phyloP scores from a whole-genome alignment of 1,284 basidiomycete genomes.

The Fomes fomentarius region DNA sequence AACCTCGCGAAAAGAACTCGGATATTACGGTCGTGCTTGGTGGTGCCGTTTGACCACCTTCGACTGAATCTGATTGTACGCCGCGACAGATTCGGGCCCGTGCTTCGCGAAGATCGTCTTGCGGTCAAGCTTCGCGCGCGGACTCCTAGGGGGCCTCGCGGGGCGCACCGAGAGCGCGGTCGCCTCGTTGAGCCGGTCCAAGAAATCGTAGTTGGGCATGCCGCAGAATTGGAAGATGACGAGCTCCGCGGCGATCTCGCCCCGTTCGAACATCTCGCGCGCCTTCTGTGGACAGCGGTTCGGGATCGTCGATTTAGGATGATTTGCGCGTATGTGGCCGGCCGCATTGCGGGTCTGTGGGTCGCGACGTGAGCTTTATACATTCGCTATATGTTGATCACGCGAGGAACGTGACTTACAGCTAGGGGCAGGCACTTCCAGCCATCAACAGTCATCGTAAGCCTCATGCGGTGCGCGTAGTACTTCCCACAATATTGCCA shows the following conservation, averaged over 20 bases:
- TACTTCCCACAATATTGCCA: conserved; percentile 18
- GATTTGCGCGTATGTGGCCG: background rate
- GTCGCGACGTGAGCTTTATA: too few relatives aligned
- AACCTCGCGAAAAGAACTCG: too few relatives aligned
- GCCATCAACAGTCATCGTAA: conserved; percentile 1
- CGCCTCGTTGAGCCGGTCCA: conserved; percentile 3
- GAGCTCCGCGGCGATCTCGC: conserved; percentile 6
- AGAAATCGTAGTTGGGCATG: background rate
- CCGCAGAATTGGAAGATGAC: conserved; percentile 13
- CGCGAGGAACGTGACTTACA: conserved; percentile 1
- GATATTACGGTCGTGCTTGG: too few relatives aligned
- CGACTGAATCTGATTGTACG: background rate
- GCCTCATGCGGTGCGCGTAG: conserved; percentile 11
- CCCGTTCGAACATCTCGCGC: background rate
- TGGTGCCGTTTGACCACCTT: too few relatives aligned
- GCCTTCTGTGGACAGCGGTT: too few relatives aligned
- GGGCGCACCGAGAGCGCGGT: conserved; percentile 3
- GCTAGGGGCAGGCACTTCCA: conserved; percentile 4
- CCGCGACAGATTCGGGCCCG: background rate
- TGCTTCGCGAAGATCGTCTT: conserved; percentile 5
- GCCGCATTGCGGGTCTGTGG: background rate
- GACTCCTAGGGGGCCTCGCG: conserved; percentile 3
- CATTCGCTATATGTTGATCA: background rate
- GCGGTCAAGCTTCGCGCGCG: background rate
- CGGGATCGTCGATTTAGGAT: too few relatives aligned